phyloP scores from a whole-genome alignment of 2,329 filamentous ascomycete genomes.

The Apiospora sp. region DNA sequence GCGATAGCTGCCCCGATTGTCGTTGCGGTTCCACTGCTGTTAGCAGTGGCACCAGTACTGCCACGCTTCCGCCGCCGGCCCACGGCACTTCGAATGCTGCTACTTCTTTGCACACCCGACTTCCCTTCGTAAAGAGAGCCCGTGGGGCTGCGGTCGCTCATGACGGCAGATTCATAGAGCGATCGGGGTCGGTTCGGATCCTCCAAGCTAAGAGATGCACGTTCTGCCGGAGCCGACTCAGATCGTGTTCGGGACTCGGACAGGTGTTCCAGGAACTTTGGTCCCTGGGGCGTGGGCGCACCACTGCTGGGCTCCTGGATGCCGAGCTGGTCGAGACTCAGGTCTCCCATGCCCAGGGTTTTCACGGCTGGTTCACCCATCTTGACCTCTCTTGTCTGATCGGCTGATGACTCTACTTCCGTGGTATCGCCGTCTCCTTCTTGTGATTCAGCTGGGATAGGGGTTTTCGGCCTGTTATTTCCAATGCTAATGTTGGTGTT shows the following conservation, averaged over 20 bases:
- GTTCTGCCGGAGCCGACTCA: constrained; percentile 63
- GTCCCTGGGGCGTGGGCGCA: constrained; percentile 62
- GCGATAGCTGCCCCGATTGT: constrained; percentile 77
- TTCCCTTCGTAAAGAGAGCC: constrained; percentile 72
- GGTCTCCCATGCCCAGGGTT: constrained; percentile 86
- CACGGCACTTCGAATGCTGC: constrained; percentile 71
- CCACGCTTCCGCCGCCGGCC: constrained; percentile 76
- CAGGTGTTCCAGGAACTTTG: constrained; percentile 59
- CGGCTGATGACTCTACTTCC: constrained; percentile 54
- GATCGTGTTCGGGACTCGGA: constrained; percentile 58
- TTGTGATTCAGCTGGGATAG: constrained; percentile 44
- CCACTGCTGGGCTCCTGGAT: constrained; percentile 69
- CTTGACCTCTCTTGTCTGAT: constrained; percentile 47
- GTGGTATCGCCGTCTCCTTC: constrained; percentile 47
- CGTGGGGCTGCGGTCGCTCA: constrained; percentile 71
- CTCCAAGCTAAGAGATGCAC: constrained; percentile 43
- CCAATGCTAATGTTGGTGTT: constrained; percentile 67
- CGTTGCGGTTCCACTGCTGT: constrained; percentile 61
- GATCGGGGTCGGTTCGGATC: constrained; percentile 56
- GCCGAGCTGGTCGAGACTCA: constrained; percentile 89
- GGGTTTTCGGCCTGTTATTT: constrained; percentile 52
- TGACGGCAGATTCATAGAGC: constrained; percentile 55
- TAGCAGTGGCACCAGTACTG: constrained; percentile 76
- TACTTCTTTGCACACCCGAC: constrained; percentile 65
- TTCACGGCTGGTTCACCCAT: constrained; percentile 78